phyloP scores from a whole-genome alignment of 1,284 basidiomycete genomes.

The Chondrostereum purpureum region DNA sequence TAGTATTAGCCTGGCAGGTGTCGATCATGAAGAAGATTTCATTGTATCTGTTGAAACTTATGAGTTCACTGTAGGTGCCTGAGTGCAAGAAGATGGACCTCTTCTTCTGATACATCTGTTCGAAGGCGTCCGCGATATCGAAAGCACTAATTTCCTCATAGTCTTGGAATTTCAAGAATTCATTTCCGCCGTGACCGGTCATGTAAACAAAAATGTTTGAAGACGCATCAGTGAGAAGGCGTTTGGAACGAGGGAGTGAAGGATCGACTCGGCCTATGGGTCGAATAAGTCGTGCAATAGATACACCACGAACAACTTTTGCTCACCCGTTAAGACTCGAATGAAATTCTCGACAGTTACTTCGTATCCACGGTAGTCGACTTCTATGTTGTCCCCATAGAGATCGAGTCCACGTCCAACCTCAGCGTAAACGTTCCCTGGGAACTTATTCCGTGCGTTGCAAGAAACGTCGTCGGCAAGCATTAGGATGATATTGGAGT shows the following conservation, averaged over 20 bases:
- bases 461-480: conserved; percentile 95
- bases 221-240: conserved; percentile 84
- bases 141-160: conserved; percentile 96
- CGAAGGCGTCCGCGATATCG: conserved; percentile 94
- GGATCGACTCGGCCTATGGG: conserved; percentile 61
- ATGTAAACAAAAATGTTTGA: conserved; percentile 97
- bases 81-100: conserved; percentile 42
- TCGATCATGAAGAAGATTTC: conserved; percentile 98
- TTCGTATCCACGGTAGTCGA: conserved; percentile 97
- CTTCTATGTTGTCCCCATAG: conserved; percentile 95
- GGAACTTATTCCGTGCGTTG: conserved; percentile 88
- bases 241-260: conserved; percentile 84
- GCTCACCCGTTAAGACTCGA: conserved; percentile 78
- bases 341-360: conserved; percentile 97
- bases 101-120: conserved; percentile 97
- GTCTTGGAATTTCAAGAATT: conserved; percentile 99
- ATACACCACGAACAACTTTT: background rate
- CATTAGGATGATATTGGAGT: conserved; percentile 99
- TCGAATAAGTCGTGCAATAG: background rate
- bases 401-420: conserved; percentile 76
- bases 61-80: background rate
- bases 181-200: conserved; percentile 97
- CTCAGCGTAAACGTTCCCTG: conserved; percentile 88
- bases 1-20: conserved; percentile 95
- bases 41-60: conserved; percentile 65